phyloP scores from a whole-genome alignment of 129 eudicot genomes.

The Chrysanthemum lavandulifolium region DNA sequence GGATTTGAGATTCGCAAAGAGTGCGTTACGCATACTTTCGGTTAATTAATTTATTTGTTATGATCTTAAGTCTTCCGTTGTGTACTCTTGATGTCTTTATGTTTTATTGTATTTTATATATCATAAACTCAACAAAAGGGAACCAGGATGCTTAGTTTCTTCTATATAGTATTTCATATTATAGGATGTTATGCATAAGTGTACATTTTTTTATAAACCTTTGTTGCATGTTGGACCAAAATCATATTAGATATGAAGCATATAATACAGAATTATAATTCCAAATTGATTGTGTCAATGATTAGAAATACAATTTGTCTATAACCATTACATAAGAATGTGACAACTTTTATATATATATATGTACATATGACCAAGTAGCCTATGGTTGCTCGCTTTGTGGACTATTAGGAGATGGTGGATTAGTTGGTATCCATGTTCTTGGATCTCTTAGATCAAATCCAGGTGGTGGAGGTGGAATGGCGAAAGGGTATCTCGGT shows the following conservation, averaged over 20 bases:
- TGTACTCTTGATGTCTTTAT: too few species aligned
- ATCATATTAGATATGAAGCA: neutral
- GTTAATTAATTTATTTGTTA: too few species aligned
- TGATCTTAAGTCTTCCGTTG: too few species aligned
- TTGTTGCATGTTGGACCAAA: slow-evolving; percentile 1
- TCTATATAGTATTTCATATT: neutral
- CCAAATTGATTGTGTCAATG: too few species aligned
- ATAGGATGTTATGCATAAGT: neutral
- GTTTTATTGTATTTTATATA: too few species aligned
- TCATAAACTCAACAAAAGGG: too few species aligned
- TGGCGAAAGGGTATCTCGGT: slow-evolving; percentile 22
- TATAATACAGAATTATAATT: too few species aligned
- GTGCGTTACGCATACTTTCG: too few species aligned
- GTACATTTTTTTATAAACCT: neutral
- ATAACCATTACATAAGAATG: too few species aligned
- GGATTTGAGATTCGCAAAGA: too few species aligned
- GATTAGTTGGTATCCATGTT: slow-evolving; percentile 46
- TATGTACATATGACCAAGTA: slow-evolving; percentile 13
- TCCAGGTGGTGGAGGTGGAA: slow-evolving; percentile 36
- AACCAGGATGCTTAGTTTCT: neutral
- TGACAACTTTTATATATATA: too few species aligned
- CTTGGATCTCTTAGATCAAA: slow-evolving; percentile 44
- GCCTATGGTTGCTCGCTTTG: slow-evolving; percentile 34
- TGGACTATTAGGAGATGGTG: slow-evolving; percentile 40
- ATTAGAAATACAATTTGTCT: too few species aligned